Percentiles rank a stretch among this genome's conserved stretches.
phyloP scores from a whole-genome alignment of 495 filamentous ascomycete species.

The Xylaria castorea region DNA sequence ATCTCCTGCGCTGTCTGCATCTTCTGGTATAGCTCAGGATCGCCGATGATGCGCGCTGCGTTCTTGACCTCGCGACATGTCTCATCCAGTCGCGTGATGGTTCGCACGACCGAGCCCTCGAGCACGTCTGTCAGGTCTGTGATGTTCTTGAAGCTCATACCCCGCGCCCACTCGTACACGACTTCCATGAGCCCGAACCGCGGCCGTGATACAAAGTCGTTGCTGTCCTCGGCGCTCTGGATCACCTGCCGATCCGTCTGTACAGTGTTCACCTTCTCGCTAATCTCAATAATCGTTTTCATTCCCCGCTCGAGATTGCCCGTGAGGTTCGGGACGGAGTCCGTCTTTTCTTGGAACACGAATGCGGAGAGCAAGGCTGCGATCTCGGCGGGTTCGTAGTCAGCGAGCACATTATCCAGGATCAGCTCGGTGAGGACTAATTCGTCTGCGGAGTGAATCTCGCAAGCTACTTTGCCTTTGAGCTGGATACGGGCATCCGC shows the following conservation, averaged over 20 bases:
- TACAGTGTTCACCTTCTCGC: constrained; percentile 86
- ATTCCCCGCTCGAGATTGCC: constrained; percentile 82
- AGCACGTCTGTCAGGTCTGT: constrained; percentile 96
- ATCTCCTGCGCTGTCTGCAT: constrained; percentile 96
- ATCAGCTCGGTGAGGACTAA: constrained; percentile 96
- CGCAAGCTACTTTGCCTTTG: constrained; percentile 98
- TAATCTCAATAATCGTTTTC: constrained; percentile 83
- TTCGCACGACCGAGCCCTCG: constrained; percentile 94
- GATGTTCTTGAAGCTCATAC: constrained; percentile 98
- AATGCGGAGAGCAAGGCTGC: constrained; percentile 92
- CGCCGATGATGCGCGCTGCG: constrained; percentile 93
- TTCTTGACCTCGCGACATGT: constrained; percentile 98
- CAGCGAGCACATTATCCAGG: constrained; percentile 92
- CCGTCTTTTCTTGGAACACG: constrained; percentile 98
- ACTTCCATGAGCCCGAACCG: constrained; percentile 95
- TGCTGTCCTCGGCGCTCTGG: constrained; percentile 83
- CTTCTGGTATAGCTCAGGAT: constrained; percentile 90
- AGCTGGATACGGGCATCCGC: constrained; percentile 81
- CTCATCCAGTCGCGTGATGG: constrained; percentile 92
- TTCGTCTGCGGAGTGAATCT: constrained; percentile 97
- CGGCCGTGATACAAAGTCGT: constrained; percentile 86
- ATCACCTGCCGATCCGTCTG: constrained; percentile 91
- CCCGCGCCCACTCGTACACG: constrained; percentile 97
- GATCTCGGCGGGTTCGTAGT: constrained; percentile 96
- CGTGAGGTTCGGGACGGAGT: constrained; percentile 81